Evolutionary conservation across 73 alveolate species (phyloP), one percentile per base, ranked within the genome.

Genomic region (Symbiodinium pilosum): DNA sequence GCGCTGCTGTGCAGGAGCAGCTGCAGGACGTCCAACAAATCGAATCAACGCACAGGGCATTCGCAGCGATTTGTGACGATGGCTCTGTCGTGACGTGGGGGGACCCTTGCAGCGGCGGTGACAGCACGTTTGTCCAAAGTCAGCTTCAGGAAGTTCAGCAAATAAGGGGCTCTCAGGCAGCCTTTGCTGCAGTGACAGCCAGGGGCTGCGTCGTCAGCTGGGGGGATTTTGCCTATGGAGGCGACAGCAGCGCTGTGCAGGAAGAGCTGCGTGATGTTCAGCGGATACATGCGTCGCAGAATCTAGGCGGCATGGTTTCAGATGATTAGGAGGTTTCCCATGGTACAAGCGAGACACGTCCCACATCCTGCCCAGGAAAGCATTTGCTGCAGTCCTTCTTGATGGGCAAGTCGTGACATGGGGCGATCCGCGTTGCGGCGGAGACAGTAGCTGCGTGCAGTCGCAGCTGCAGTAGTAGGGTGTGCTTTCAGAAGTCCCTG

Each of bases 141-240:
- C 38, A 64, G 77, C 77, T 64, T 32, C 77, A 64, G 28, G 77
- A 28, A 64, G 77, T 64, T 64, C 77, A 64, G 77, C 77, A 64
- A 8, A 28, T 64, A 7, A 16, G 28, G 32, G 77, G 77, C 36
- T 24, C 77, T 24, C 77, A 64, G 32, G 77, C 77, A 21, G 77
- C 77, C 36, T 64, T 64, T 64, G 77, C 77, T 64, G 77, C 77
- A 12, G 77, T 64, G 16, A 64, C 11, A 64, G 77, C 11, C 8
- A 64, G 28, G 16, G 77, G 77, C 36, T 28, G 0, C 36, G 77
- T 64, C 16, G 77, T 64, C 11, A 64, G 36, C 11, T 64, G 77
- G 77, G 77, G 77, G 38, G 77, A 64, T 36, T 64, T 64, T 64
- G 77, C 77, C 38, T 64, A 64, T 64, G 77, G 77, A 12, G 77